Base-by-base conservation (phyloP, 306 rosid species). In the Trichosanthes truncata region DNA sequence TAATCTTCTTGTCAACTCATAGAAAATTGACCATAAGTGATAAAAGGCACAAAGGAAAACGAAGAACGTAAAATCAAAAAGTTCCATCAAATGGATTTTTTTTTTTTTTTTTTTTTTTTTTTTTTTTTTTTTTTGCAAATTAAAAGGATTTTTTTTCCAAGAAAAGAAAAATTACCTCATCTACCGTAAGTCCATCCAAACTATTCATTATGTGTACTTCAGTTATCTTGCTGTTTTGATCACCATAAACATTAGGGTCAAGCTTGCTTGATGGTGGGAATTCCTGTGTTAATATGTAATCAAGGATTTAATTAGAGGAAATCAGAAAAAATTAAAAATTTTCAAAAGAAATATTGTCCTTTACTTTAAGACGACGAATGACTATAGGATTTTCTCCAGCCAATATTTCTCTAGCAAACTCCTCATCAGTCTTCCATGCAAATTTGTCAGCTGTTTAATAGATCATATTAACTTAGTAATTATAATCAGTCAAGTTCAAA, bases 191-290 rank as follows among this genome's bases (percentile, higher is more conserved):
- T 20, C 97, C 97, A 66, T 91, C 86, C 40, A 94, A 52, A 79
- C 77, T 87, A 48, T 43, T 81, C 40, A 84, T 87, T 29, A 89
- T 83, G 85, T 88, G 87, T 65, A 85, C 84, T 82, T 83, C 80
- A 40, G 80, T 78, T 46, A 92, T 87, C 74, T 81, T 84, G 75
- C 98, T 92, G 1, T 87, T 83, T 63, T 92, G 98, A 79, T 91
- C 86, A 0, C 97, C 98, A 51, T 88, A 88, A 52, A 66, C 60
- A 25, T 83, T 56, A 36, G 51, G 80, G 33, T 92, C 89, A 38
- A 92, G 91, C 79, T 89, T 91, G 88, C 91, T 91, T 52, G 81
- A 26, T 7, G 95, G 97, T 4, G 96, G 97, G 57, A 91, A 93
- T 72, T 85, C 87, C 97, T 91, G 57, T 26, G 20, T 62, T 81